Base-by-base conservation (phyloP, 768 basidiomycete genomes). In the Harrya chromipes region DNA sequence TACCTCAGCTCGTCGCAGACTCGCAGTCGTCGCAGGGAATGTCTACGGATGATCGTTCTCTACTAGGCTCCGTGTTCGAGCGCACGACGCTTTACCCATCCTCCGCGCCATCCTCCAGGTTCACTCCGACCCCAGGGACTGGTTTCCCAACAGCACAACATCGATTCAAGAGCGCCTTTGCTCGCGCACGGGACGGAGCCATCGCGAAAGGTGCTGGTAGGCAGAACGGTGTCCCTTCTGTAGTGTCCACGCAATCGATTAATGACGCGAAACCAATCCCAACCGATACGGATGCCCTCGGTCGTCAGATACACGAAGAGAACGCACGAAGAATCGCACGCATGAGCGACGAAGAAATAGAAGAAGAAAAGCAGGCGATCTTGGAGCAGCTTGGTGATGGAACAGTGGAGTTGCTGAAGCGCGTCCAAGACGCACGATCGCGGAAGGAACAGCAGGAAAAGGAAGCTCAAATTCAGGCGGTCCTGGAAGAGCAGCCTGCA, bases 291-390 rank as follows among this genome's bases (percentile, higher is more conserved):
- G 33, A 33, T 33, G 33, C 33, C 33, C 83, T 85, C 78, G 72
- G 80, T 47, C 68, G 67, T 10, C 80, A 80, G 57, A 78, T 84
- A 46, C 82, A 79, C 56, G 72, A 74, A 47, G 87, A 91, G 60
- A 94, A 94, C 55, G 74, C 78, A 49, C 66, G 70, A 11, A 68
- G 70, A 24, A 78, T 94, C 2, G 79, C 78, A 16, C 65, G 60
- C 1, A 94, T 94, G 93, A 75, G 77, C 3, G 77, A 79, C 11
- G 81, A 81, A 14, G 87, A 94, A 63, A 74, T 83, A 10, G 81
- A 84, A 53, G 66, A 78, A 44, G 90, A 87, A 64, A 72, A 74
- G 38, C 69, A 69, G 43, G 80, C 90, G 53, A 79, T 94, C 36
- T 48, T 88, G 23, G 82, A 88, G 52, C 76, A 79, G 39, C 84